These are phyloP conservation scores for Bruguiera sexangula DNA, from an alignment of 345 rosid species.

Conservation along the genomic window DNA sequence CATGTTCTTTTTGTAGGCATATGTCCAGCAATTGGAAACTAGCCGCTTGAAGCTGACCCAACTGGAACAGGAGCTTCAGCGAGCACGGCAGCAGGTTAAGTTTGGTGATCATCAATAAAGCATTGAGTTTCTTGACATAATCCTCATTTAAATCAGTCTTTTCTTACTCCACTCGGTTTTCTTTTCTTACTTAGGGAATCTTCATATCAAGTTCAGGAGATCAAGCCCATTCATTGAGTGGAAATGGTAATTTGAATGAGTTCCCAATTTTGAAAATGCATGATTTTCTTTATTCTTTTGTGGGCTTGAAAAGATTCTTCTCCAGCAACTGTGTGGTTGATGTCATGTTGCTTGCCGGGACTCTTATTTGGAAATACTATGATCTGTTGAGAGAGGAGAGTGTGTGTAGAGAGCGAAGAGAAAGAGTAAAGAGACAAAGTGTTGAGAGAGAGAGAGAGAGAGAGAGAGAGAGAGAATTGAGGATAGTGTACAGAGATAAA, in stretches of 20 bases:
- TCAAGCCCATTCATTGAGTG: slow-evolving; percentile 84
- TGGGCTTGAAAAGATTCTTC: not conserved
- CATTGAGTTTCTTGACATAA: not conserved
- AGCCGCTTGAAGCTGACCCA: slow-evolving; percentile 95
- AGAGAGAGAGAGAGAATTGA: no score
- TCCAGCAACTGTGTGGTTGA: not conserved
- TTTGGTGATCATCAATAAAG: slow-evolving; percentile 15
- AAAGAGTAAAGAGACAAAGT: no score
- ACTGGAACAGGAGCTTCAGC: slow-evolving; percentile 95
- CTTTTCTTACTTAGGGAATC: slow-evolving; percentile 55
- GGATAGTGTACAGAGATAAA: no score
- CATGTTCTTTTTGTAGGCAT: slow-evolving; percentile 52
- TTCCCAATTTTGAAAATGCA: not conserved
- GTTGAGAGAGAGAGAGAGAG: no score
- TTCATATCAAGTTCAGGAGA: slow-evolving; percentile 96
- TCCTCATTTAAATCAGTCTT: not conserved
- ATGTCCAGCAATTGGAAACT: slow-evolving; percentile 97
- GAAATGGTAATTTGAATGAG: slow-evolving; percentile 61
- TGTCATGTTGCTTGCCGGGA: not conserved
- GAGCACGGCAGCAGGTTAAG: slow-evolving; percentile 93
- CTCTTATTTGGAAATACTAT: no score
- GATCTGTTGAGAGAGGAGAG: no score
- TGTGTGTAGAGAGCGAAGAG: no score
- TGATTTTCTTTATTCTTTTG: not conserved
- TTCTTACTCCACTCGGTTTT: not conserved